A percentile compares a stretch with the other conserved stretches of the same genome.
phyloP scores from a whole-genome alignment of 495 filamentous ascomycete genomes.

The Schizothecium vesticola region DNA sequence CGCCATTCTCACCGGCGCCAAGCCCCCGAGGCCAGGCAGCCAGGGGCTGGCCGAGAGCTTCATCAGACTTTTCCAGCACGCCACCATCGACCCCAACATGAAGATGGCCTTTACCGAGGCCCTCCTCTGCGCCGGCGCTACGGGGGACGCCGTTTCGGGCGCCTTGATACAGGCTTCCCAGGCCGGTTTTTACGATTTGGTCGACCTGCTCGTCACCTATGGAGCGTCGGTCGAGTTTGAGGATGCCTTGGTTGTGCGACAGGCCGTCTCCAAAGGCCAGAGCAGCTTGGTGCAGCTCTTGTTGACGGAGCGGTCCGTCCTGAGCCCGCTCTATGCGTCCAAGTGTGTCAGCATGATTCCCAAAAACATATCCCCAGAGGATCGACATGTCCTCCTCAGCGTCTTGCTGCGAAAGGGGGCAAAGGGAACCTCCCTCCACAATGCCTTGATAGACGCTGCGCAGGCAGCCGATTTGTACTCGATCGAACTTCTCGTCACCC shows the following conservation, averaged over 20 bases:
- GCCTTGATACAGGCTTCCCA: constrained; percentile 36
- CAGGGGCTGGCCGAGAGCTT: constrained; percentile 39
- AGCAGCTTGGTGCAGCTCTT: constrained; percentile 37
- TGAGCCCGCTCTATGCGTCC: constrained; percentile 37
- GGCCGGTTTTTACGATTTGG: constrained; percentile 41
- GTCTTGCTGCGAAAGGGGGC: constrained; percentile 41
- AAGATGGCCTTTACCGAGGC: constrained; percentile 41
- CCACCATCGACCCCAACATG: constrained; percentile 37
- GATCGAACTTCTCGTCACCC: constrained; percentile 37
- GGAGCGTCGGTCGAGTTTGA: constrained; percentile 44
- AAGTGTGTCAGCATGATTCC: constrained; percentile 40
- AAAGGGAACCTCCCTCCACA: constrained; percentile 29
- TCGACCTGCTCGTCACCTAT: constrained; percentile 38
- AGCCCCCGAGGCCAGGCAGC: constrained; percentile 31
- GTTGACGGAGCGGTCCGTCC: constrained; percentile 27
- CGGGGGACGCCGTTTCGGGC: constrained; percentile 34
- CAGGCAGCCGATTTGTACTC: constrained; percentile 35
- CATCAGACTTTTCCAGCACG: constrained; percentile 31
- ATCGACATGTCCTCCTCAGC: constrained; percentile 34
- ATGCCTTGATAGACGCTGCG: constrained; percentile 39
- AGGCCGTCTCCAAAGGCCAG: constrained; percentile 33
- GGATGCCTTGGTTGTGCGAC: constrained; percentile 33
- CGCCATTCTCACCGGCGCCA: constrained; percentile 39
- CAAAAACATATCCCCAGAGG: constrained; percentile 36
- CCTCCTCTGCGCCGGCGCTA: constrained; percentile 41